Base-by-base conservation (phyloP, 768 basidiomycete genomes). In the Peribolospora kevripleyi region DNA sequence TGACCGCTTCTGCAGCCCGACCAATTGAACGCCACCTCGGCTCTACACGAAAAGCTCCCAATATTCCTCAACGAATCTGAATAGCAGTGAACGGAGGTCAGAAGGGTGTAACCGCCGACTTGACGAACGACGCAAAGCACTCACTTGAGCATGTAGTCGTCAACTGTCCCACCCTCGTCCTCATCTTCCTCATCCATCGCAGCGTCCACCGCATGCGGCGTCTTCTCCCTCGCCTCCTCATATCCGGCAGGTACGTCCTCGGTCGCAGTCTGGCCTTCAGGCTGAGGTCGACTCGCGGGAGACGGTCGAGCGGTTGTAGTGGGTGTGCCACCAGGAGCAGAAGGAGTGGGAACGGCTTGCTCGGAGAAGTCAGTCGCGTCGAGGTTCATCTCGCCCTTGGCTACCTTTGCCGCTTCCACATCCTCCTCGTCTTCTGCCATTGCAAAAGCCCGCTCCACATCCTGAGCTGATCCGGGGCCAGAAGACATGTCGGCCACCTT, bases 381-480 rank as follows among this genome's bases (percentile, higher is more conserved):
- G 62, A 87, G 84, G 60, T 90, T 87, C 4, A 75, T 76, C 61
- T 82, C 77, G 59, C 86, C 83, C 40, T 80, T 83, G 41, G 81
- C 83, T 49, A 79, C 81, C 54, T 82, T 69, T 3, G 87, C 86
- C 5, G 88, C 88, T 59, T 74, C 74, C 0, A 77, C 80, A 64
- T 95, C 90, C 65, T 88, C 88, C 9, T 71, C 76, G 63, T 95
- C 90, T 61, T 91, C 88, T 52, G 81, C 81, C 54, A 84, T 79
- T 6, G 78, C 87, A 4, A 95, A 68, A 0, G 83, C 87, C 4
- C 57, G 58, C 7, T 56, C 59, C 7, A 50, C 55, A 14, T 47
- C 51, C 37, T 14, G 58, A 4, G 53, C 56, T 3, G 40, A 13
- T 43, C 50, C 51, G 2, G 40, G 50, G 13, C 46, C 46, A 38